Evolutionary conservation across 2,329 filamentous ascomycete genomes (phyloP).

Genomic region (Fusarium luffae): DNA sequence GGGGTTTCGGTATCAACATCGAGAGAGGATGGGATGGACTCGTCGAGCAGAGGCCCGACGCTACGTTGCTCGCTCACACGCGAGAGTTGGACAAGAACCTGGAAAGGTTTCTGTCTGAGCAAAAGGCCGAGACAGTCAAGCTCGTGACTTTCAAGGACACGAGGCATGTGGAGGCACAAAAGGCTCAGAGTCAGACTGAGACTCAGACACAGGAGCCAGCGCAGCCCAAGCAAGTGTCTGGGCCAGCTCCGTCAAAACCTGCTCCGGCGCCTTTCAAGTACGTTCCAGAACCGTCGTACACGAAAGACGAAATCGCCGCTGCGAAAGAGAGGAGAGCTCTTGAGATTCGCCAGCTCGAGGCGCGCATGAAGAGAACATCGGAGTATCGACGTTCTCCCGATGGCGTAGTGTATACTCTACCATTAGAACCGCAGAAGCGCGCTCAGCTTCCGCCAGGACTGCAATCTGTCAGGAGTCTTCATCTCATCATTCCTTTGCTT

Average conservation of each 20-base stretch:
- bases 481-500: slow-evolving; percentile 74
- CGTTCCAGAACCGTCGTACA: slow-evolving; percentile 62
- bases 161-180: slow-evolving; percentile 54
- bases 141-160: slow-evolving; percentile 71
- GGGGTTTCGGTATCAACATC: slow-evolving; percentile 80
- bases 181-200: slow-evolving; percentile 8
- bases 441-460: slow-evolving; percentile 70
- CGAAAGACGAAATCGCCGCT: slow-evolving; percentile 67
- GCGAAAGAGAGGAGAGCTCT: slow-evolving; percentile 72
- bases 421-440: slow-evolving; percentile 73
- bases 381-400: slow-evolving; percentile 76
- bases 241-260: slow-evolving; percentile 25
- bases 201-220: slow-evolving; percentile 2
- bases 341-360: slow-evolving; percentile 78
- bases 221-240: slow-evolving; percentile 20
- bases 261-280: slow-evolving; percentile 46
- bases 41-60: slow-evolving; percentile 63
- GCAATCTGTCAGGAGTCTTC: slow-evolving; percentile 70
- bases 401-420: slow-evolving; percentile 76
- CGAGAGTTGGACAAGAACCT: slow-evolving; percentile 79
- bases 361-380: slow-evolving; percentile 75
- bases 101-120: slow-evolving; percentile 74
- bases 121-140: slow-evolving; percentile 79
- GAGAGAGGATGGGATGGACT: slow-evolving; percentile 78
- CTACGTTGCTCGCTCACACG: slow-evolving; percentile 73